Base-by-base conservation (phyloP, 495 filamentous ascomycete genomes). In the Chaetomium cochliodes region DNA sequence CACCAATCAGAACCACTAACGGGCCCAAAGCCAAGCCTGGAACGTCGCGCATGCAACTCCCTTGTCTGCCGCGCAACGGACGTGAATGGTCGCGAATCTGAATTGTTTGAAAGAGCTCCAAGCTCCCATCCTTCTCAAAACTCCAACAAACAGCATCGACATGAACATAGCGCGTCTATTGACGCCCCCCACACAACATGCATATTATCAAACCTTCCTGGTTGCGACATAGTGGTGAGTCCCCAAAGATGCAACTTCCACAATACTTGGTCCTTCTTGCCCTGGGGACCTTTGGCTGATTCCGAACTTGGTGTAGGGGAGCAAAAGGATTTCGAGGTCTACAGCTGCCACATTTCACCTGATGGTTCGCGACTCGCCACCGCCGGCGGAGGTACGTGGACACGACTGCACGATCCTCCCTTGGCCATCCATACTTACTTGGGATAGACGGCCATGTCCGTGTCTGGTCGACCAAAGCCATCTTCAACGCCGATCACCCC, bases 301-400 rank as follows among this genome's bases (percentile, higher is more conserved):
- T 11, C 0, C 30, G 2, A 12, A 8, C 8, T 73, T 65, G 42
- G 41, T 39, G 64, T 72, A 91, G 93, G 92, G 69, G 93, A 98
- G 79, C 90, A 93, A 75, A 96, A 96, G 70, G 92, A 96, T 71
- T 94, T 94, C 76, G 96, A 98, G 77, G 92, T 97, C 65, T 99
- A 97, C 78, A 96, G 91, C 72, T 96, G 93, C 77, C 91, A 98
- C 81, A 87, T 98, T 63, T 98, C 93, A 16, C 92, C 94, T 8
- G 96, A 98, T 79, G 93, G 92, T 68, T 87, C 84, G 66, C 85
- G 94, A 64, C 82, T 99, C 59, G 94, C 93, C 37, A 97, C 96
- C 9, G 94, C 92, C 65, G 93, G 91, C 70, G 93, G 93, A 87
- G 91, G 90, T 93, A 62, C 26, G 68, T 42, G 33, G 25, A 44